phyloP scores from a whole-genome alignment of 306 rosid species.

The Malus sylvestris region DNA sequence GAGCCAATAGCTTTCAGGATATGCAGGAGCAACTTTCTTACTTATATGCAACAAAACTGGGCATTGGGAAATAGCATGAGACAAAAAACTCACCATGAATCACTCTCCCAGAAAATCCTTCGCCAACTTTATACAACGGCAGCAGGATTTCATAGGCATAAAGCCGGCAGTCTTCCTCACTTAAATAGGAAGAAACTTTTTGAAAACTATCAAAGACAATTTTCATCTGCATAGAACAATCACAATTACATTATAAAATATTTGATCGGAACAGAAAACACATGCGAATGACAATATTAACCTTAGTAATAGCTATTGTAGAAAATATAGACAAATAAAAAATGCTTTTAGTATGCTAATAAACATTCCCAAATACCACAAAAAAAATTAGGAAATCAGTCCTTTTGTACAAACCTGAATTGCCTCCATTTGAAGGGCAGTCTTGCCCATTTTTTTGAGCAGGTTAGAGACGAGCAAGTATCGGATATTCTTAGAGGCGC shows the following conservation, averaged over 20 bases:
- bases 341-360: not conserved
- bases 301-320: not conserved
- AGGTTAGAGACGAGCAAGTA: constrained; percentile 48
- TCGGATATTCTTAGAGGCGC: constrained; percentile 20
- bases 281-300: not conserved
- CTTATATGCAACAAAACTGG: not conserved
- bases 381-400: not conserved
- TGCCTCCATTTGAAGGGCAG: constrained; percentile 64
- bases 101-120: constrained; percentile 75
- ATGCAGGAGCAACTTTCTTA: not conserved
- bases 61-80: not conserved
- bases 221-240: constrained; percentile 57
- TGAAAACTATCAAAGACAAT: constrained; percentile 59
- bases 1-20: not conserved
- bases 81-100: constrained; percentile 46
- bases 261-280: not conserved
- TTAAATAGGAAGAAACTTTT: constrained; percentile 43
- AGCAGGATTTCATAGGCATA: constrained; percentile 53
- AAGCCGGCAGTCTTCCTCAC: constrained; percentile 42
- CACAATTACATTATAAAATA: not conserved
- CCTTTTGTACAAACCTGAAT: constrained; percentile 50
- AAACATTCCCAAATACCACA: not conserved
- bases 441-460: constrained; percentile 74
- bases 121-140: constrained; percentile 74
- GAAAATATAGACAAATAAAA: not conserved